phyloP scores from a whole-genome alignment of 345 rosid species.

The Zanthoxylum bungeanum region DNA sequence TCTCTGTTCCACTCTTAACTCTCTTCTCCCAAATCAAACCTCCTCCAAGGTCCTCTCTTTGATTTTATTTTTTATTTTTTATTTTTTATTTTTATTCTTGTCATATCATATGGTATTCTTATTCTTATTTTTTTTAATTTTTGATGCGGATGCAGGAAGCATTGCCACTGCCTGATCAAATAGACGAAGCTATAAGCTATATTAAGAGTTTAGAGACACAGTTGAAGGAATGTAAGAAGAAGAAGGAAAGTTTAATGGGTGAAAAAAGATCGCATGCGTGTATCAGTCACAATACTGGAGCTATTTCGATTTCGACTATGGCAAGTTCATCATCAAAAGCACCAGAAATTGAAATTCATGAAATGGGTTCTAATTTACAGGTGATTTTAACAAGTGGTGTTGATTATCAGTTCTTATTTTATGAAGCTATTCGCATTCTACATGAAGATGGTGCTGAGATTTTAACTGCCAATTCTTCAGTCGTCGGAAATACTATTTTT shows the following conservation, averaged over 20 bases:
- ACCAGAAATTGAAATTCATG: slow-evolving; percentile 35
- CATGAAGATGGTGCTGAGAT: slow-evolving; percentile 40
- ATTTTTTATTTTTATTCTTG: too few species aligned
- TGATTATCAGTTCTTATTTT: slow-evolving; percentile 31
- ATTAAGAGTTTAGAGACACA: slow-evolving; percentile 34
- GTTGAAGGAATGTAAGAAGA: slow-evolving; percentile 31
- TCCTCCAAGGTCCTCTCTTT: slow-evolving; percentile 21
- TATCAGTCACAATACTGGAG: neutral
- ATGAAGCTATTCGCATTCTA: slow-evolving; percentile 37
- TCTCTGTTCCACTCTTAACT: slow-evolving; percentile 36
- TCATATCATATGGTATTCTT: too few species aligned
- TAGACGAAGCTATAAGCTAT: slow-evolving; percentile 50
- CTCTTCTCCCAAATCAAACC: slow-evolving; percentile 40
- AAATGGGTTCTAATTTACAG: slow-evolving; percentile 34
- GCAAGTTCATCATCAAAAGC: slow-evolving; percentile 10
- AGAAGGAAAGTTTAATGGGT: slow-evolving; percentile 25
- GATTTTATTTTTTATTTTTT: too few species aligned
- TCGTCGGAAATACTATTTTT: slow-evolving; percentile 22
- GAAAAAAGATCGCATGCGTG: slow-evolving; percentile 26
- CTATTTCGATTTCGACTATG: too few species aligned
- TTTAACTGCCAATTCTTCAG: slow-evolving; percentile 33
- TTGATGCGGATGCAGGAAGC: slow-evolving; percentile 31
- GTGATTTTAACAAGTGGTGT: slow-evolving; percentile 28
- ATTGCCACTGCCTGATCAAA: slow-evolving; percentile 43
- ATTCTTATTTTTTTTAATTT: too few species aligned